Evolutionary conservation across 768 basidiomycete genomes (phyloP).

Genomic region (Boletus subcaerulescens): DNA sequence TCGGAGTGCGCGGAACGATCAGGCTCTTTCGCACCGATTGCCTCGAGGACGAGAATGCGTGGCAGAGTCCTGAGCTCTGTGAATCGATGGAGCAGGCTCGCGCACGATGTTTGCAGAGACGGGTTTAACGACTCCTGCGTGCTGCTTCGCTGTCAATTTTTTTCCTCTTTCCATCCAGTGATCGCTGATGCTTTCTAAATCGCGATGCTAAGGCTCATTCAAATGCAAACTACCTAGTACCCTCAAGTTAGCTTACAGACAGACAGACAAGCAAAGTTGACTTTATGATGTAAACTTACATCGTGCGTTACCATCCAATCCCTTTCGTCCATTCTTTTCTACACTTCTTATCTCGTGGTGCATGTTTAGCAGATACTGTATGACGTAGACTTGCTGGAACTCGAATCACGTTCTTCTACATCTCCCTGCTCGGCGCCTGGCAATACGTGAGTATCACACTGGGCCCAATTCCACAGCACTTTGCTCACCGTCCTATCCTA

Average conservation of each 20-base stretch:
- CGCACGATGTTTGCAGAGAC: slow-evolving; percentile 29
- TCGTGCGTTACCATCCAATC: slow-evolving; percentile 1
- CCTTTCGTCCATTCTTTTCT: not conserved
- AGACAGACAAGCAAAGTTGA: not conserved
- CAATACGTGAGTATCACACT: too few relatives aligned
- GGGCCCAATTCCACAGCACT: too few relatives aligned
- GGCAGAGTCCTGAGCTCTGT: slow-evolving; percentile 64
- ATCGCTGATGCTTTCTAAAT: not conserved
- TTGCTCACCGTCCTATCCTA: too few relatives aligned
- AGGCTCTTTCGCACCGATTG: slow-evolving; percentile 21
- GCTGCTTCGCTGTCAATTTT: too few relatives aligned
- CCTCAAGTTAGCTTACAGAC: not conserved
- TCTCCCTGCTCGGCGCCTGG: too few relatives aligned
- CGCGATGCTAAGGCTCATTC: not conserved
- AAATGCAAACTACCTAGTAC: not conserved
- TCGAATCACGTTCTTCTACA: too few relatives aligned
- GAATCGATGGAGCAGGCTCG: slow-evolving; percentile 73
- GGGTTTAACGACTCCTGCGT: slow-evolving; percentile 6
- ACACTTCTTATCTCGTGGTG: not conserved
- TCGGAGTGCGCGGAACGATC: slow-evolving; percentile 11
- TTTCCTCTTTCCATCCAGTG: too few relatives aligned
- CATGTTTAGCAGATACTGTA: slow-evolving; percentile 6
- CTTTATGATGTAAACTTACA: not conserved
- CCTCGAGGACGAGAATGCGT: slow-evolving; percentile 40
- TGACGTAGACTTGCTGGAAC: not conserved